Base-by-base conservation (phyloP, 164 flowering plant genomes). In the Vitis amurensis region DNA sequence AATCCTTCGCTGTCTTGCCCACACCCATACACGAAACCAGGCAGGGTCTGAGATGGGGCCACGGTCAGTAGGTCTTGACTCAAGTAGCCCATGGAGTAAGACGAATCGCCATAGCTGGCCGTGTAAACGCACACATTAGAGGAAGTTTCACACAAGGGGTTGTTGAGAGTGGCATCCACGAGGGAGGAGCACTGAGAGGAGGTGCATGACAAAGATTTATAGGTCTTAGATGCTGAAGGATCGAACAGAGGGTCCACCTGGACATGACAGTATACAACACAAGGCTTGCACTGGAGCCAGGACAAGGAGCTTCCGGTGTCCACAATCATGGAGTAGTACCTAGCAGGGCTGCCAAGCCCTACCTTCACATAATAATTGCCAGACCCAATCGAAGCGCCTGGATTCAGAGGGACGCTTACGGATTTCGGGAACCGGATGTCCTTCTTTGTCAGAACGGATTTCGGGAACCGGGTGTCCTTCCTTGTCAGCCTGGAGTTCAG, bases 241-340 rank as follows among this genome's bases (percentile, higher is more conserved):
- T 80, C 61, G 68, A 75, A 87, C 0, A 68, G 1, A 1, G 83
- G 77, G 10, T 78, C 87, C 5, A 48, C 70, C 29, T 85, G 88
- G 10, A 64, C 2, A 62, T 83, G 83, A 60, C 91, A 86, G 69
- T 67, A 72, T 1, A 68, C 30, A 2, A 11, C 11, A 44, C 87
- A 87, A 5, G 91, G 88, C 29, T 79, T 63, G 75, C 91, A 87
- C 69, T 87, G 88, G 19, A 83, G 68, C 91, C 91, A 87, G 2
- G 78, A 71, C 59, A 85, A 53, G 12, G 81, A 68, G 70, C 91
- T 87, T 8, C 88, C 91, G 1, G 91, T 87, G 74, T 87, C 90
- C 0, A 83, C 13, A 3, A 83, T 15, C 82, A 87, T 64, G 59
- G 75, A 3, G 49, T 59, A 73, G 63, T 55, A 59, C 50, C 71